A percentile compares a stretch with the other conserved stretches of the same genome.
phyloP scores from a whole-genome alignment of 2,329 filamentous ascomycete genomes.

The Botryotinia calthae region DNA sequence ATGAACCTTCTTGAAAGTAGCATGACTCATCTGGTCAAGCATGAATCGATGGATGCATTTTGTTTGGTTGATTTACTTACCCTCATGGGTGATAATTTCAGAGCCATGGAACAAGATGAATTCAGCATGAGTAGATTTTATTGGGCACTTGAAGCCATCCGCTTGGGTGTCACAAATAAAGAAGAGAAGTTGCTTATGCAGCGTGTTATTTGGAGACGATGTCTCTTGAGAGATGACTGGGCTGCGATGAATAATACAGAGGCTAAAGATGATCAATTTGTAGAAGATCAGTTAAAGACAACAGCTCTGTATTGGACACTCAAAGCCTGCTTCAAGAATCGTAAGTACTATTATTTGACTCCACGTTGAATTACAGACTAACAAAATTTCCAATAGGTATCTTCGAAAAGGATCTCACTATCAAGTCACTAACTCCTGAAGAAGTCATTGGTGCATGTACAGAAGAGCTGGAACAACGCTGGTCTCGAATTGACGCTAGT shows the following conservation, averaged over 20 bases:
- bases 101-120: conserved; percentile 43
- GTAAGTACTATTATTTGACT: conserved; percentile 44
- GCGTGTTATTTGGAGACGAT: conserved; percentile 80
- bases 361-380: conserved; percentile 35
- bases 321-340: conserved; percentile 59
- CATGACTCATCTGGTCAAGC: conserved; percentile 66
- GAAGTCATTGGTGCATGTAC: conserved; percentile 59
- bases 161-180: conserved; percentile 51
- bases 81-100: conserved; percentile 54
- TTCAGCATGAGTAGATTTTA: conserved; percentile 65
- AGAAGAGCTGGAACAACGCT: conserved; percentile 59
- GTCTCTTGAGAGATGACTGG: conserved; percentile 85
- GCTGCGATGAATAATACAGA: conserved; percentile 72
- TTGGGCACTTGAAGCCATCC: conserved; percentile 44
- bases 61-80: conserved; percentile 75
- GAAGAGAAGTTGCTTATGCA: conserved; percentile 56
- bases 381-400: conserved; percentile 33
- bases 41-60: conserved; percentile 66
- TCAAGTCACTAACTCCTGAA: conserved; percentile 50
- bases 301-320: conserved; percentile 71
- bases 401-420: conserved; percentile 43
- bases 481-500: conserved; percentile 58
- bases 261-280: conserved; percentile 67
- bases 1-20: conserved; percentile 67
- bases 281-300: conserved; percentile 58